Evolutionary conservation across 2,329 filamentous ascomycete genomes (phyloP).

Genomic region (Juglanconis juglandina): DNA sequence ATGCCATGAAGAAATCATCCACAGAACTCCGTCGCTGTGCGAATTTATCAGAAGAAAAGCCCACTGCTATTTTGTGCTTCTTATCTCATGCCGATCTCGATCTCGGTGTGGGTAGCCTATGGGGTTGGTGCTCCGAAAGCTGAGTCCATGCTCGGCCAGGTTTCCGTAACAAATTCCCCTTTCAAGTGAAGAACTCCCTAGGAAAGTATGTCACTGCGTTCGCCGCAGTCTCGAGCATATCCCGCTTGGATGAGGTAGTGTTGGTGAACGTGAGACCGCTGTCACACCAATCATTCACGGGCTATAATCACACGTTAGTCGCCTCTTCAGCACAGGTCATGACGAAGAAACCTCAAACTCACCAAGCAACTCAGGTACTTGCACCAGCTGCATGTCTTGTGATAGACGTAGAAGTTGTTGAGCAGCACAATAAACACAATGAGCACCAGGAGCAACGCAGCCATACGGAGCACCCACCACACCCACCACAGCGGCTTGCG

Average conservation of each 20-base stretch:
- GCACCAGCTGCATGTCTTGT: slow-evolving; percentile 81
- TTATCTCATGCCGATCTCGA: background rate
- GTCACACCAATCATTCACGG: slow-evolving; percentile 67
- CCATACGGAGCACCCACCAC: slow-evolving; percentile 88
- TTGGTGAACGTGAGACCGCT: slow-evolving; percentile 29
- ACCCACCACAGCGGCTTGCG: slow-evolving; percentile 94
- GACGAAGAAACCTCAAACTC: slow-evolving; percentile 41
- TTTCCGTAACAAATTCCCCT: background rate
- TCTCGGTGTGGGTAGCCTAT: too few species aligned
- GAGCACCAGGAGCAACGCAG: slow-evolving; percentile 73
- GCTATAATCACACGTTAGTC: slow-evolving; percentile 36
- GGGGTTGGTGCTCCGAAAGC: too few species aligned
- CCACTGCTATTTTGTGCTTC: too few species aligned
- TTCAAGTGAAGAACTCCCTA: slow-evolving; percentile 8
- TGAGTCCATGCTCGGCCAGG: background rate
- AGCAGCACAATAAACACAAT: slow-evolving; percentile 83
- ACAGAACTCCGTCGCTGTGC: slow-evolving; percentile 24
- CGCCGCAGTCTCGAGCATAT: slow-evolving; percentile 14
- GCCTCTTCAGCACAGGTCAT: slow-evolving; percentile 17
- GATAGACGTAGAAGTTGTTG: slow-evolving; percentile 84
- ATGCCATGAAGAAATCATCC: background rate
- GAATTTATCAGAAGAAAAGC: background rate
- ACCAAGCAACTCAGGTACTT: slow-evolving; percentile 92
- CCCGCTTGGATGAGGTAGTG: slow-evolving; percentile 22
- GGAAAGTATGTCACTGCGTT: background rate